These are phyloP conservation scores for Trametes cingulata DNA, from an alignment of 768 basidiomycete species.

Conservation along the genomic window DNA sequence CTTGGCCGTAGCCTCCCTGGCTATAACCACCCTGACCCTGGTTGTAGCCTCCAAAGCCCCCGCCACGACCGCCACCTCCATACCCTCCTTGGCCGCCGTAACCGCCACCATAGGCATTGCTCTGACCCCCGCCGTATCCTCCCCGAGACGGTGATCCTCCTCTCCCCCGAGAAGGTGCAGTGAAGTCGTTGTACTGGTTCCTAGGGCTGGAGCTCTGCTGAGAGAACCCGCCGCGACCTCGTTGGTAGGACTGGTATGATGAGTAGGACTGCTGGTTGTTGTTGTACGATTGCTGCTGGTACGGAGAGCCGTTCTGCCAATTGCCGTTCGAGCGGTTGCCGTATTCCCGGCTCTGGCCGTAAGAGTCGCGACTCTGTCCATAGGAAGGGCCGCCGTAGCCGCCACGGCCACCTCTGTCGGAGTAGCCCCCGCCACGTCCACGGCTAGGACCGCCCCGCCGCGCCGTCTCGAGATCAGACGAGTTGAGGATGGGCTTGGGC, in stretches of 20 bases:
- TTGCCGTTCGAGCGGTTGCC: conserved; percentile 13
- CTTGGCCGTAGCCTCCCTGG: conserved; percentile 31
- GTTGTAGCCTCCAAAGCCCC: conserved; percentile 35
- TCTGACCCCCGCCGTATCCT: conserved; percentile 2
- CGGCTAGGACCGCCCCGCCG: conserved; percentile 47
- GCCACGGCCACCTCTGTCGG: conserved; percentile 35
- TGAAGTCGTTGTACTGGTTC: conserved; percentile 28
- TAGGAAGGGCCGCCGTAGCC: conserved; percentile 25
- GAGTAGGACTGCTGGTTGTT: conserved; percentile 13
- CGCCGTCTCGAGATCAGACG: conserved; percentile 70
- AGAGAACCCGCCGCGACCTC: conserved; percentile 13
- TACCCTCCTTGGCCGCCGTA: conserved; percentile 14
- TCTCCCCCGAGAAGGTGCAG: conserved; percentile 21
- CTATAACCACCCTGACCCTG: conserved; percentile 32
- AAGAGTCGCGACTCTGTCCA: conserved; percentile 10
- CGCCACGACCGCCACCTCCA: conserved; percentile 32
- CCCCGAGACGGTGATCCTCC: conserved; percentile 31
- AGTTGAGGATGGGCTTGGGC: conserved; percentile 58
- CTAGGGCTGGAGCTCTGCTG: conserved; percentile 14
- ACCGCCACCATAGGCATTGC: conserved; percentile 14
- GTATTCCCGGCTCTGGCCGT: not conserved
- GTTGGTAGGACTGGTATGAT: conserved; percentile 19
- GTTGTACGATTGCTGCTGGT: conserved; percentile 10
- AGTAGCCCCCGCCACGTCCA: conserved; percentile 51
- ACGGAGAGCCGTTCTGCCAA: conserved; percentile 15